These are phyloP conservation scores for Physcomitrium patens DNA, from an alignment of 225 moss, liverwort and hornwort genomes.

Conservation along the genomic window DNA sequence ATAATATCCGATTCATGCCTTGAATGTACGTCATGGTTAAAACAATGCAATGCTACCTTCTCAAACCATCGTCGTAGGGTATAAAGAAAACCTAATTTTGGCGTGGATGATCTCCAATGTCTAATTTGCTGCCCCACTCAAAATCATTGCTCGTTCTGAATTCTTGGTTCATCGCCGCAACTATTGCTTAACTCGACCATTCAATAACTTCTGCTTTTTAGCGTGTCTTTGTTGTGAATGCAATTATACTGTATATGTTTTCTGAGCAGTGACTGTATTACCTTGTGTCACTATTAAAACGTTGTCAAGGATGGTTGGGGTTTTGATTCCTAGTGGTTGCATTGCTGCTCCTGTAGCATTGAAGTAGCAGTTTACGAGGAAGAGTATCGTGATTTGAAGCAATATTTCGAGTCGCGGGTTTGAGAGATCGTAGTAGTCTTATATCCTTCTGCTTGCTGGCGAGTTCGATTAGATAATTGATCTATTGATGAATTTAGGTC, in stretches of 20 bases:
- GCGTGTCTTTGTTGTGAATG: not conserved
- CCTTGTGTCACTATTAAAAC: not conserved
- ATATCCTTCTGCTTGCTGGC: not conserved
- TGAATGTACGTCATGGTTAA: not conserved
- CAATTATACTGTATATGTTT: not conserved
- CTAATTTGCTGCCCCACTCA: not conserved
- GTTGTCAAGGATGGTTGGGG: not conserved
- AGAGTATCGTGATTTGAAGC: not conserved
- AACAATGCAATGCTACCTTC: not conserved
- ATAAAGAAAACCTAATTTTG: constrained; percentile 5
- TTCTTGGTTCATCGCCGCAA: not conserved
- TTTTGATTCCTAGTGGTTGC: constrained; percentile 4
- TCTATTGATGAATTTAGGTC: not conserved
- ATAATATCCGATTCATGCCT: constrained; percentile 12
- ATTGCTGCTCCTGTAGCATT: not conserved
- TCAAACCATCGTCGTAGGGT: not conserved
- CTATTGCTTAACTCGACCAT: not conserved
- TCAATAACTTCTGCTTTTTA: constrained; percentile 11
- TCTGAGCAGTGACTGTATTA: constrained; percentile 9
- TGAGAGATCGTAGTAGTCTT: not conserved
- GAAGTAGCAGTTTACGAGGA: not conserved
- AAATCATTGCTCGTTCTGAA: not conserved
- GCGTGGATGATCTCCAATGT: not conserved
- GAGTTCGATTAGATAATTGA: constrained; percentile 3
- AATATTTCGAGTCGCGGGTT: not conserved